Evolutionary conservation across 1,284 basidiomycete species (phyloP), one percentile per base, ranked within the genome.

Genomic region (Gymnopus androsaceus): DNA sequence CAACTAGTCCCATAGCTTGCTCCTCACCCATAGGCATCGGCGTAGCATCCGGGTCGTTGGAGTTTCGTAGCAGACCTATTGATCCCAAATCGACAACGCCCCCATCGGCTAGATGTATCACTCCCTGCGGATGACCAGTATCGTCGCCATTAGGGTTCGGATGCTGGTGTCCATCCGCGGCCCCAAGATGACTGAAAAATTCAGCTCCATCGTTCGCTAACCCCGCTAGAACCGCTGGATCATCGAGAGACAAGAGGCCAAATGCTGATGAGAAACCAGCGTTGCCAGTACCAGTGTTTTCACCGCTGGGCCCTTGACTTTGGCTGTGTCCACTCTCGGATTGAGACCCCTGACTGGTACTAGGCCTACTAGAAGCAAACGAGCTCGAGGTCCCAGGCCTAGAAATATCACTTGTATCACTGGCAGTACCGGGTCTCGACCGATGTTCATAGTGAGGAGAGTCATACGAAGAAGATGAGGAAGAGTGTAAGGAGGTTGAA

Each of bases 231-330:
- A 84, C 82, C 56, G 78, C 79, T 2, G 83, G 81, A 63, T 89
- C 87, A 57, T 88, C 87, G 49, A 90, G 75, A 21, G 80, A 82
- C 84, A 90, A 82, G 51, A 85, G 75, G 5, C 85, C 87, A 65
- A 90, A 88, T 1, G 83, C 84, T 42, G 77, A 80, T 2, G 82
- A 84, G 65, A 90, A 84, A 3, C 81, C 80, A 41, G 75, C 78
- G 59, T 79, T 69, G 15, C 36, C n/a, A n/a, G n/a, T n/a, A n/a
- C n/a, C n/a, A n/a, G n/a, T n/a, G n/a, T n/a, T n/a, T n/a, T n/a
- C n/a, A n/a, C n/a, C n/a, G n/a, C n/a, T n/a, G n/a, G n/a, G n/a
- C n/a, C n/a, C n/a, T n/a, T n/a, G n/a, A n/a, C n/a, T n/a, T n/a
- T n/a, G n/a, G n/a, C n/a, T n/a, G n/a, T n/a, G n/a, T n/a, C n/a